These are phyloP conservation scores for Plectranthus barbatus DNA, from an alignment of 257 asterid species.

Conservation along the genomic window DNA sequence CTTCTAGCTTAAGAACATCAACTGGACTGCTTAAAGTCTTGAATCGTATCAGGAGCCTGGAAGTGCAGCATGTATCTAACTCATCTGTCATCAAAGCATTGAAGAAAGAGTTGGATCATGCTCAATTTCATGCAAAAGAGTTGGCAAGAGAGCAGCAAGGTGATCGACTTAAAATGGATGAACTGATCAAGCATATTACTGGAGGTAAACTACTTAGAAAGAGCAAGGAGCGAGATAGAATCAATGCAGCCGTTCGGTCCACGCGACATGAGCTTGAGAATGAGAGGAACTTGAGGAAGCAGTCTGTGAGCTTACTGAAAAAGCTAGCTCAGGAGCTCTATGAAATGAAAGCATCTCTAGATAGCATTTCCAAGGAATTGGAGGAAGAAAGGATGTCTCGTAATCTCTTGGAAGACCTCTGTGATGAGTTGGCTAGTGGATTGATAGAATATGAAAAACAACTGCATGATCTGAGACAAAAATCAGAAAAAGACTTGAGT, in stretches of 20 bases:
- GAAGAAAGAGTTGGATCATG: conserved; percentile 54
- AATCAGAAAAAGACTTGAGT: conserved; percentile 38
- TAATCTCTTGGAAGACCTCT: conserved; percentile 54
- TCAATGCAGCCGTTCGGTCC: conserved; percentile 43
- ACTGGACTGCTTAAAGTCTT: conserved; percentile 68
- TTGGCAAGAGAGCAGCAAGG: conserved; percentile 49
- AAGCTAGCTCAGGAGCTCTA: conserved; percentile 53
- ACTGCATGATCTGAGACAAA: conserved; percentile 43
- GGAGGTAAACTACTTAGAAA: conserved; percentile 45
- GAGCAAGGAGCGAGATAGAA: conserved; percentile 55
- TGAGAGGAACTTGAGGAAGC: conserved; percentile 64
- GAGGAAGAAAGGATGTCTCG: conserved; percentile 52
- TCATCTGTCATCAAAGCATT: conserved; percentile 48
- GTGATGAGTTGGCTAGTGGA: conserved; percentile 86
- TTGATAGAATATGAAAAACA: conserved; percentile 58
- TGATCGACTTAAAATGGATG: conserved; percentile 53
- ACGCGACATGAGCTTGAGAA: conserved; percentile 57
- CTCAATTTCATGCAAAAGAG: conserved; percentile 54
- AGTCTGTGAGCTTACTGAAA: conserved; percentile 63
- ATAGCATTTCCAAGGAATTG: conserved; percentile 35
- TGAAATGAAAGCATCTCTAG: conserved; percentile 47
- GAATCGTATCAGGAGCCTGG: conserved; percentile 75
- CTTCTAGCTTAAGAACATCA: conserved; percentile 51
- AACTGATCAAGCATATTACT: conserved; percentile 48
- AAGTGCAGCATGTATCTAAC: conserved; percentile 70